phyloP scores from a whole-genome alignment of 2,329 filamentous ascomycete genomes.

The Phaeosphaeriaceae sp. region DNA sequence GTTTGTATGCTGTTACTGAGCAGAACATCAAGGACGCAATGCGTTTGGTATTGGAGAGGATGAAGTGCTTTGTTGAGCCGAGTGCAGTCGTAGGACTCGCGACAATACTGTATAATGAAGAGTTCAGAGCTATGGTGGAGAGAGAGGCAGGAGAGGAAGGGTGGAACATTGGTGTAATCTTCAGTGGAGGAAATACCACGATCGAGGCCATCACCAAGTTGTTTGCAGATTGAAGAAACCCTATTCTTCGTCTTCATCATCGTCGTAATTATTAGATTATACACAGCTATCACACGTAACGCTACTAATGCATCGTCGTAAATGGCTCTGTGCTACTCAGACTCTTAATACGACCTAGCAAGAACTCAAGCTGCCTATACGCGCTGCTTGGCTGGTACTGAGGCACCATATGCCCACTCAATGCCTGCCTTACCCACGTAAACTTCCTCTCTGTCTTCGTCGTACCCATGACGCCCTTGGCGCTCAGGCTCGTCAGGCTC shows the following conservation, averaged over 20 bases:
- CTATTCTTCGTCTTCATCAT: not conserved
- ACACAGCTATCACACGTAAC: too few species aligned
- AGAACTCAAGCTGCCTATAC: slow-evolving; percentile 75
- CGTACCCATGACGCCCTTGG: slow-evolving; percentile 71
- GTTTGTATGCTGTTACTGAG: slow-evolving; percentile 77
- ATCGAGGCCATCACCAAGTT: slow-evolving; percentile 65
- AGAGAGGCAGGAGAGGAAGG: slow-evolving; percentile 72
- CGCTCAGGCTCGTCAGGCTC: slow-evolving; percentile 58
- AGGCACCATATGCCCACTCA: slow-evolving; percentile 71
- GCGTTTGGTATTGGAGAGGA: slow-evolving; percentile 79
- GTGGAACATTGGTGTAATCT: slow-evolving; percentile 71
- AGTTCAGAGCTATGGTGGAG: slow-evolving; percentile 72
- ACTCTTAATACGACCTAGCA: slow-evolving; percentile 72
- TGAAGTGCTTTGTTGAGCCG: slow-evolving; percentile 92
- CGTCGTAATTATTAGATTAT: not conserved
- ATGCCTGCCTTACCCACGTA: slow-evolving; percentile 69
- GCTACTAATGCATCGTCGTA: slow-evolving; percentile 28
- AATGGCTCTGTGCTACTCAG: slow-evolving; percentile 50
- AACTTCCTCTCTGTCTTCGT: slow-evolving; percentile 76
- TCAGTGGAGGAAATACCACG: slow-evolving; percentile 70
- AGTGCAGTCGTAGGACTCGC: slow-evolving; percentile 85
- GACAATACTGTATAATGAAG: slow-evolving; percentile 82
- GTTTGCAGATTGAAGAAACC: slow-evolving; percentile 48
- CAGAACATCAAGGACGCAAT: slow-evolving; percentile 80
- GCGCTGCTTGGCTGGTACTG: slow-evolving; percentile 72